These are phyloP conservation scores for Avena sativa DNA, from an alignment of 176 grass and related monocot species.

Conservation along the genomic window DNA sequence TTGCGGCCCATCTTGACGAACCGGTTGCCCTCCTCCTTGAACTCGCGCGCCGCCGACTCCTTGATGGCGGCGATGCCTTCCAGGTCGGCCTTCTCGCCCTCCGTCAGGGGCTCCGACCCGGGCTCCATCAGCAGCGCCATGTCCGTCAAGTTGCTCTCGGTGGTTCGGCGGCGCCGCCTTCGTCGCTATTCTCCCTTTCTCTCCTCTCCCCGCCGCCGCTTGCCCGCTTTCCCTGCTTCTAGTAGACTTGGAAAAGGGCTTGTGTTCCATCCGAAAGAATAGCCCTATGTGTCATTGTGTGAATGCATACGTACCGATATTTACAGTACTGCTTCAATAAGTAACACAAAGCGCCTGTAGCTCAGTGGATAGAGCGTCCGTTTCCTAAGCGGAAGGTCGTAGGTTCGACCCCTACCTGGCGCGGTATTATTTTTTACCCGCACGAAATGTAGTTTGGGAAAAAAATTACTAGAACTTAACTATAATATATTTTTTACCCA, in stretches of 20 bases:
- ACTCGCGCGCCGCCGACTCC: constrained; percentile 73
- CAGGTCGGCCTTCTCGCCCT: constrained; percentile 78
- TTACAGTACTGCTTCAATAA: rapidly evolving
- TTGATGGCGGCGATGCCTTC: constrained; percentile 81
- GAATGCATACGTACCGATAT: rapidly evolving
- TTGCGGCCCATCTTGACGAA: constrained; percentile 81
- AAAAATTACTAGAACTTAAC: no score
- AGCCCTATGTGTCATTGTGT: neutral
- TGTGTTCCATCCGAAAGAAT: neutral
- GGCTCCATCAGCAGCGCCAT: constrained; percentile 91
- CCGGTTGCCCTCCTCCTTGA: constrained; percentile 87
- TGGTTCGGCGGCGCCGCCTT: neutral
- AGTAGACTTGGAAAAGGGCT: neutral
- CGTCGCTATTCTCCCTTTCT: neutral
- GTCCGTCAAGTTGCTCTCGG: neutral
- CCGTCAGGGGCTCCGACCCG: constrained; percentile 61
- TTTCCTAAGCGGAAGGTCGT: constrained; percentile 82
- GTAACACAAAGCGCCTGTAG: constrained; percentile 63
- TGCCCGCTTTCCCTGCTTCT: constrained; percentile 12
- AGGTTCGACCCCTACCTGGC: constrained; percentile 87
- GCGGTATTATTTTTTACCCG: neutral
- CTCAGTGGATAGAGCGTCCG: constrained; percentile 99
- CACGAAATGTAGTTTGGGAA: no score
- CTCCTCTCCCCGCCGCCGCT: constrained; percentile 23
- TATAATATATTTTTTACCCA: no score